Evolutionary conservation across 192 early-diverging fungal genomes (phyloP).

Genomic region (Umbelopsis sp.): DNA sequence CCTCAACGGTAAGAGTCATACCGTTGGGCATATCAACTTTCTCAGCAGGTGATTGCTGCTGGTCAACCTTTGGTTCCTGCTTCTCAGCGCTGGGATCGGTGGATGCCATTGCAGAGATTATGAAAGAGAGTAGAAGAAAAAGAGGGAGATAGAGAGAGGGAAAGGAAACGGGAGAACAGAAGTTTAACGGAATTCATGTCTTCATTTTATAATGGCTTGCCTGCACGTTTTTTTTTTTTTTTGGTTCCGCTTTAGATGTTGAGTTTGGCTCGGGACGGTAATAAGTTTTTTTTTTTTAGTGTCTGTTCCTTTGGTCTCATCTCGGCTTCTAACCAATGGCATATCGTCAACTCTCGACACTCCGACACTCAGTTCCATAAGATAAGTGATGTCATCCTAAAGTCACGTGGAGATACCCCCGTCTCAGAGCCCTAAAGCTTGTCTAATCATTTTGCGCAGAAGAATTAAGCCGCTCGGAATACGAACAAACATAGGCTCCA

Average conservation of each 20-base stretch:
- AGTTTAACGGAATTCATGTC: background rate
- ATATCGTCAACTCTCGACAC: too few species aligned
- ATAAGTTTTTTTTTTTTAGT: background rate
- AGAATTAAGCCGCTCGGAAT: too few species aligned
- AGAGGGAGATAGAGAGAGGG: background rate
- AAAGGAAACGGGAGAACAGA: conserved; percentile 16
- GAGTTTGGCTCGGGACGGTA: conserved; percentile 7
- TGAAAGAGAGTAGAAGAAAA: background rate
- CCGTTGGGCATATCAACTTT: conserved; percentile 58
- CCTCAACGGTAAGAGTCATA: conserved; percentile 63
- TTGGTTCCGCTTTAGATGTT: background rate
- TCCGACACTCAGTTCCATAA: too few species aligned
- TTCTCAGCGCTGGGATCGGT: conserved; percentile 23
- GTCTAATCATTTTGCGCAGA: too few species aligned
- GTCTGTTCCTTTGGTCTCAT: background rate
- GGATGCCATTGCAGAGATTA: conserved; percentile 20
- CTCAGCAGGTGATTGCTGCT: conserved; percentile 20
- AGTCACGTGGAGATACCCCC: too few species aligned
- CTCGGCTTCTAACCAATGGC: too few species aligned
- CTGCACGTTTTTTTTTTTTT: conserved; percentile 21
- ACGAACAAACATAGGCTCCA: too few species aligned
- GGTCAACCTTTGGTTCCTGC: conserved; percentile 32
- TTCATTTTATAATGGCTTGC: conserved; percentile 1
- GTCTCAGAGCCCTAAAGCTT: too few species aligned
- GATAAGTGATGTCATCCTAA: too few species aligned